phyloP scores from a whole-genome alignment of 768 basidiomycete species.

The Phlebiopsis gigantea region DNA sequence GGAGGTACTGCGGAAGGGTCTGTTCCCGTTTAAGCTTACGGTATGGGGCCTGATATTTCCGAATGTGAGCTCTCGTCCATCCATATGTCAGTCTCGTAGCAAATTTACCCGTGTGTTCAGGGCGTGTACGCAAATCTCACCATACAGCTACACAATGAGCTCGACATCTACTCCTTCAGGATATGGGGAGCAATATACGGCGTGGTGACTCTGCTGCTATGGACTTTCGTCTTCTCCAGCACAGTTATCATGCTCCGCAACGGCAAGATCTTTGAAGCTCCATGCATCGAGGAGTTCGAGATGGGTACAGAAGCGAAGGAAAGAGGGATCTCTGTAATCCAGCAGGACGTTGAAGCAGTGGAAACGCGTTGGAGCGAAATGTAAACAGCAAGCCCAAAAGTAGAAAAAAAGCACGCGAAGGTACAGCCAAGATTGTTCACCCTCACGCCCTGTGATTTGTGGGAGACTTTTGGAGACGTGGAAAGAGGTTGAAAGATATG shows the following conservation, averaged over 20 bases:
- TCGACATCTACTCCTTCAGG: conserved; percentile 52
- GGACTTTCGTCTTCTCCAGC: conserved; percentile 41
- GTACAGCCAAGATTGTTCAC: no score
- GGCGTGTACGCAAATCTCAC: conserved; percentile 68
- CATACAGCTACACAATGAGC: conserved; percentile 40
- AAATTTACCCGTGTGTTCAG: conserved; percentile 27
- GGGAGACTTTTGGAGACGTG: no score
- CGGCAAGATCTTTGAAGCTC: conserved; percentile 39
- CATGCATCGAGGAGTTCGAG: conserved; percentile 32
- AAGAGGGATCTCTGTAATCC: no score
- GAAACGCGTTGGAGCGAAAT: no score
- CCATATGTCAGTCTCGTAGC: neutral
- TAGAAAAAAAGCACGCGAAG: no score
- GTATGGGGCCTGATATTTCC: conserved; percentile 74
- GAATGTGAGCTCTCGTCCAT: conserved; percentile 38
- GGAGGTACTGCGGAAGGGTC: conserved; percentile 34
- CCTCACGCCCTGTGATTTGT: no score
- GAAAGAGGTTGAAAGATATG: no score
- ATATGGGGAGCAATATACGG: conserved; percentile 55
- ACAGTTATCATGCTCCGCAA: conserved; percentile 33
- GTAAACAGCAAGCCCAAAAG: no score
- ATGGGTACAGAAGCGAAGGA: no score
- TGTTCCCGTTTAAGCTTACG: conserved; percentile 47
- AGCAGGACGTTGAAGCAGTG: no score
- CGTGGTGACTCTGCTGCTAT: conserved; percentile 43